These are phyloP conservation scores for Cyclocybe cylindracea DNA, from an alignment of 768 basidiomycete genomes.

Conservation along the genomic window DNA sequence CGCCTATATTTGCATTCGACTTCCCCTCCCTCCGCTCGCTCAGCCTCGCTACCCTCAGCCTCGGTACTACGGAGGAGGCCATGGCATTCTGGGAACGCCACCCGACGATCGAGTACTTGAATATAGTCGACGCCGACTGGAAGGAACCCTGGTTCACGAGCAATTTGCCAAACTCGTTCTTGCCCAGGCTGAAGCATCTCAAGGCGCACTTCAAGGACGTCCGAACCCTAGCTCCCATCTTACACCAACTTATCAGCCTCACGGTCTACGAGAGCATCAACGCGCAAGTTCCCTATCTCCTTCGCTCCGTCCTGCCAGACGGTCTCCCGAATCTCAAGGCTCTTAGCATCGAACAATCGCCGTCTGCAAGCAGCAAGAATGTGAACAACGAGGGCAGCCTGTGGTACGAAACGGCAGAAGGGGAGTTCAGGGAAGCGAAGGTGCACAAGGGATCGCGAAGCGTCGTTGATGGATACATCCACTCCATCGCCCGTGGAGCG, in stretches of 20 bases:
- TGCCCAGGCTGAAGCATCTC: not conserved
- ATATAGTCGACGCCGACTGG: not conserved
- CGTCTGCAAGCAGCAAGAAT: not conserved
- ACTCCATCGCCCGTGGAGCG: conserved; percentile 8
- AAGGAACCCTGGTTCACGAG: not conserved
- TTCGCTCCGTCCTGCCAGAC: conserved; percentile 13
- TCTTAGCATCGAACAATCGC: conserved; percentile 11
- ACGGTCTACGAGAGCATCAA: conserved; percentile 8
- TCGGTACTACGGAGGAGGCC: not conserved
- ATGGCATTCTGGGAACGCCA: conserved; percentile 2
- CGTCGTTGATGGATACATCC: conserved; percentile 8
- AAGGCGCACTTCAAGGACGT: conserved; percentile 12
- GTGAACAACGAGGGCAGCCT: conserved; percentile 5
- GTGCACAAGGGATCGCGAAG: not conserved
- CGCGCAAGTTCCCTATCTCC: conserved; percentile 18
- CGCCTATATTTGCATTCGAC: too few species aligned
- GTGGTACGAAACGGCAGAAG: conserved; percentile 15
- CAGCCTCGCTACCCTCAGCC: not conserved
- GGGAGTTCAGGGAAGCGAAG: conserved; percentile 3
- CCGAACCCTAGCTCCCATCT: not conserved
- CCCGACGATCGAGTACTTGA: not conserved
- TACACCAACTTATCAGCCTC: conserved; percentile 11
- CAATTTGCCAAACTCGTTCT: too few species aligned
- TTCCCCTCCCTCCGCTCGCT: too few species aligned
- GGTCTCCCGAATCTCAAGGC: conserved; percentile 12